Percentiles rank a stretch among this genome's conserved stretches.
These are phyloP conservation scores for Parascedosporium putredinis DNA, from an alignment of 2,329 filamentous ascomycete species.

Conservation along the genomic window DNA sequence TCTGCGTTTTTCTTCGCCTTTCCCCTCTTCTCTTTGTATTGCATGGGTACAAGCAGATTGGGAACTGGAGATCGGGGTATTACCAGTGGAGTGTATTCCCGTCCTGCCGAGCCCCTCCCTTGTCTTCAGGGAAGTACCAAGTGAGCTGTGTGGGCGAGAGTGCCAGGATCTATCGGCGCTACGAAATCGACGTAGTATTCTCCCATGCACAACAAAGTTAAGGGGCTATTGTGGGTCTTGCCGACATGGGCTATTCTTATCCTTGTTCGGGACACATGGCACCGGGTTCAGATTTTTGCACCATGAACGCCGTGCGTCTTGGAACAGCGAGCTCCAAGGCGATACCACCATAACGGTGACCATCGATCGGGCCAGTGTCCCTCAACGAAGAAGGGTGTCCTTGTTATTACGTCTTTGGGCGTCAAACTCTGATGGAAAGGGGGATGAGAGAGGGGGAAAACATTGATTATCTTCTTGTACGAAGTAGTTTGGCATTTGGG, in stretches of 20 bases:
- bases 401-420: no score
- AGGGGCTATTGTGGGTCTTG: not conserved
- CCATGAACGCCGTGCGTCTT: not conserved
- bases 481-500: no score
- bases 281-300: slow-evolving; percentile 1
- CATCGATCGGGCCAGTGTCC: not conserved
- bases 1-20: no score
- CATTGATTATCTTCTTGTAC: no score
- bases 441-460: no score
- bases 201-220: slow-evolving; percentile 1
- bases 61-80: not conserved
- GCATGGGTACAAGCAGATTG: not conserved
- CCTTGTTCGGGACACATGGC: not conserved
- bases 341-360: slow-evolving; percentile 3
- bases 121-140: not conserved
- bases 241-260: not conserved
- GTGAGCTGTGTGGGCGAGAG: not conserved
- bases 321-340: not conserved
- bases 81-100: not conserved
- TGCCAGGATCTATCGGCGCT: not conserved
- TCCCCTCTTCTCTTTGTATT: no score
- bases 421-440: no score
- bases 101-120: not conserved
- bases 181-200: not conserved
- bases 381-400: no score